Percentiles rank a stretch among this genome's conserved stretches.
These are phyloP conservation scores for Plasmodium inui DNA, from an alignment of 169 alveolate species.

Conservation along the genomic window DNA sequence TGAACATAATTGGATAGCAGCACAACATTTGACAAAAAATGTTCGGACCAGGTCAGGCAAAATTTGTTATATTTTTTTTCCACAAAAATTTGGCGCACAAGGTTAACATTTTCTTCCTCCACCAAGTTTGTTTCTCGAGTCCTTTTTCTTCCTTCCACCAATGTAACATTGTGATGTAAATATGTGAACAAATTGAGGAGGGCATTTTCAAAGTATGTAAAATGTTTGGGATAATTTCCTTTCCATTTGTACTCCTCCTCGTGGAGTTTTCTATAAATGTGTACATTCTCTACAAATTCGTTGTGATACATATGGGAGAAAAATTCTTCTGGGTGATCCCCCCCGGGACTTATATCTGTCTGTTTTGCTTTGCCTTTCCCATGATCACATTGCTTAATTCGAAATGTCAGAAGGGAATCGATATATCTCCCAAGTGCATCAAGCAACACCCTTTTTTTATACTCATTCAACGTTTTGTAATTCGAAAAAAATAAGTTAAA, in stretches of 20 bases:
- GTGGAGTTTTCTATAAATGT: background rate
- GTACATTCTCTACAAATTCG: conserved; percentile 25
- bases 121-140: background rate
- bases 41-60: conserved; percentile 16
- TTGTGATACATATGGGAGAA: conserved; percentile 20
- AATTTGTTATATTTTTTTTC: conserved; percentile 19
- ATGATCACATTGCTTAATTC: conserved; percentile 16
- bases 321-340: conserved; percentile 1
- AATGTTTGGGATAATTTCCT: background rate
- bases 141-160: background rate
- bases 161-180: background rate
- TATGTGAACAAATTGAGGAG: conserved; percentile 21
- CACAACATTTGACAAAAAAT: conserved; percentile 58
- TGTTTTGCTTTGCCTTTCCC: background rate
- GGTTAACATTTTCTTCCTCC: background rate
- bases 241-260: conserved; percentile 17
- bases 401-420: conserved; percentile 21
- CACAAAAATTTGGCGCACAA: background rate
- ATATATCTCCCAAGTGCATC: conserved; percentile 45
- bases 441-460: background rate
- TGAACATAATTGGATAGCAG: conserved; percentile 50
- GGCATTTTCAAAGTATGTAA: conserved; percentile 50
- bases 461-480: conserved; percentile 28
- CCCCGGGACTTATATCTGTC: background rate
- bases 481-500: conserved; percentile 44